A percentile compares a stretch with the other conserved stretches of the same genome.
These are phyloP conservation scores for Exophiala sp. DNA, from an alignment of 2,329 filamentous ascomycete genomes.

Conservation along the genomic window DNA sequence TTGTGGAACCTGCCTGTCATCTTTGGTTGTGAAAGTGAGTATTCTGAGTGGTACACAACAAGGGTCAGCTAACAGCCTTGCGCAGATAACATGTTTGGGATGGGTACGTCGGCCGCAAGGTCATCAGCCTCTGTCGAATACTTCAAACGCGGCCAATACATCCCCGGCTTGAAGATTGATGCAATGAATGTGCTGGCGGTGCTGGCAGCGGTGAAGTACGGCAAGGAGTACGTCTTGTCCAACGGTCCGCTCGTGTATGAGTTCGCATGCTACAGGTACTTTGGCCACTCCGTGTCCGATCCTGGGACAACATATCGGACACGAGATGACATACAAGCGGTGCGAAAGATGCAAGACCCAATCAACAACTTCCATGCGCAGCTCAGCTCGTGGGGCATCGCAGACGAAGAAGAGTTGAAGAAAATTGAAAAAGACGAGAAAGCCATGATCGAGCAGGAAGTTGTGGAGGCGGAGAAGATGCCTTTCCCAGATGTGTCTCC, in stretches of 20 bases:
- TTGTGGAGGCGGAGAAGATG: constrained; percentile 88
- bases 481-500: constrained; percentile 69
- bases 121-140: constrained; percentile 97
- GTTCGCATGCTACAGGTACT: constrained; percentile 99
- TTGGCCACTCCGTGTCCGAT: constrained; percentile 99
- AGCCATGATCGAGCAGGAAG: constrained; percentile 80
- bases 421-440: constrained; percentile 89
- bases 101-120: constrained; percentile 94
- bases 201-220: constrained; percentile 92
- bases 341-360: constrained; percentile 97
- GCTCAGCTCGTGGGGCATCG: constrained; percentile 91
- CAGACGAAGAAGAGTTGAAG: constrained; percentile 94
- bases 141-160: constrained; percentile 99
- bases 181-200: constrained; percentile 98
- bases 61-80: no score
- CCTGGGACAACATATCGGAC: constrained; percentile 98
- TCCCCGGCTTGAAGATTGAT: constrained; percentile 98
- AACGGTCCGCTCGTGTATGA: constrained; percentile 95
- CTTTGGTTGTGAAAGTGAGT: constrained; percentile 81
- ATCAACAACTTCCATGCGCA: constrained; percentile 98
- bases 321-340: constrained; percentile 98
- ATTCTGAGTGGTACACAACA: no score
- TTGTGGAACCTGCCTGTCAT: constrained; percentile 94
- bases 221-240: constrained; percentile 76
- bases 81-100: constrained; percentile 94